phyloP scores from a whole-genome alignment of 2,329 filamentous ascomycete genomes.

The Cordyceps sp. region DNA sequence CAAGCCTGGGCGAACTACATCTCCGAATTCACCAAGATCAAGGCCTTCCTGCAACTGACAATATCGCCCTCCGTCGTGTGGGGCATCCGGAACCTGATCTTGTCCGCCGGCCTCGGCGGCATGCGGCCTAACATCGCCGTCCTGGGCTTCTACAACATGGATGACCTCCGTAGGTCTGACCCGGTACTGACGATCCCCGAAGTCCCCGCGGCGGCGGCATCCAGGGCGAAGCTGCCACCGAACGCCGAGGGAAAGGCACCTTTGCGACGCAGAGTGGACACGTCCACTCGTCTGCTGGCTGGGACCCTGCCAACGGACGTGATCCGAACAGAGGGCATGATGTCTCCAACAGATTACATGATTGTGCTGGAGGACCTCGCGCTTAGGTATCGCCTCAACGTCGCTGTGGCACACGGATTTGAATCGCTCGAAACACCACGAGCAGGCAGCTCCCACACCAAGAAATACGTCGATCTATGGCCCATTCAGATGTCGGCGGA shows the following conservation, averaged over 20 bases:
- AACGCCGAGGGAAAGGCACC: constrained; percentile 14
- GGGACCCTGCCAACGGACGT: constrained; percentile 51
- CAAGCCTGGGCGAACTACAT: constrained; percentile 75
- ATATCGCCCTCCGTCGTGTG: constrained; percentile 72
- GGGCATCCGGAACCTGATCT: constrained; percentile 68
- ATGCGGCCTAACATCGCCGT: constrained; percentile 84
- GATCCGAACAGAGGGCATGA: constrained; percentile 50
- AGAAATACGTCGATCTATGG: constrained; percentile 78
- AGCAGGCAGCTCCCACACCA: constrained; percentile 37
- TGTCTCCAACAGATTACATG: constrained; percentile 58
- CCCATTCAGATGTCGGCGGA: constrained; percentile 89
- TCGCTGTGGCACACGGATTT: constrained; percentile 72
- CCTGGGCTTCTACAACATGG: constrained; percentile 63
- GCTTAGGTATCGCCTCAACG: constrained; percentile 63
- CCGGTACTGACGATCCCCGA: constrained; percentile 41
- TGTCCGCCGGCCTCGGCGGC: constrained; percentile 68
- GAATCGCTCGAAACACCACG: constrained; percentile 58
- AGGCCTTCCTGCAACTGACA: constrained; percentile 76
- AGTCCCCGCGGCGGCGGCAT: constrained; percentile 19
- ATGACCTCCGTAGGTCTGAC: constrained; percentile 49
- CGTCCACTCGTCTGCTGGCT: constrained; percentile 36
- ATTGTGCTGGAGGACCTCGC: constrained; percentile 72
- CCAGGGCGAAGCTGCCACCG: constrained; percentile 13
- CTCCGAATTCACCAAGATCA: constrained; percentile 64
- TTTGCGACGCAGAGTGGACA: constrained; percentile 31